Evolutionary conservation across 495 filamentous ascomycete species (phyloP), one percentile per base, ranked within the genome.

Genomic region (Sporormia fimetaria): DNA sequence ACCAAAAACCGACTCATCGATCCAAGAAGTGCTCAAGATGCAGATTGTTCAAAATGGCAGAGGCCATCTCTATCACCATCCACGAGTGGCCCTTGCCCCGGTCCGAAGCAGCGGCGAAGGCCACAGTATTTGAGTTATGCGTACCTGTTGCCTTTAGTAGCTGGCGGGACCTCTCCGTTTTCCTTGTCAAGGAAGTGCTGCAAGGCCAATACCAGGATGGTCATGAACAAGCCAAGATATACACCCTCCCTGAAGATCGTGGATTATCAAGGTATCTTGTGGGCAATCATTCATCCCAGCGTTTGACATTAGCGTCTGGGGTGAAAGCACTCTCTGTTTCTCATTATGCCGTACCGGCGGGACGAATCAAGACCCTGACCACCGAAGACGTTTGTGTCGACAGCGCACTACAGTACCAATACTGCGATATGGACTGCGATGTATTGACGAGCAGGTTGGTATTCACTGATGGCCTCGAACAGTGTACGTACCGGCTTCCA

Each of bases 61-160:
- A 57, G 0, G 26, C 7, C 0, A 49, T 84, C 17, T 40, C 10
- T 0, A 80, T 84, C 29, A 4, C 49, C 0, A 36, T 74, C 34
- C 63, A 77, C 40, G 77, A 81, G 46, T 80, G 74, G 76, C 78
- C 78, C 3, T 55, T 83, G 6, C 72, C 78, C 0, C 10, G n/a
- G 0, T 33, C 62, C 12, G 5, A 22, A 0, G 23, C 37, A 0
- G 20, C 65, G 15, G 59, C 64, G 0, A 68, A 71, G 39, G 58
- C 69, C 0, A 62, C 63, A 0, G 65, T 80, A 0, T 80, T 83
- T 31, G 78, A 83, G 55, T 59, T 80, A 0, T 25, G 46, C 7
- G 53, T 68, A 0, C 75, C 76, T 4, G 7, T 12, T 0, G 33
- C 44, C 0, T 67, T 79, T 28, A 44, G 28, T 8, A 31, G 52